These are phyloP conservation scores for barley (Hordeum vulgare) DNA, from an alignment of 176 grass and related monocot species.

Conservation along the genomic window DNA sequence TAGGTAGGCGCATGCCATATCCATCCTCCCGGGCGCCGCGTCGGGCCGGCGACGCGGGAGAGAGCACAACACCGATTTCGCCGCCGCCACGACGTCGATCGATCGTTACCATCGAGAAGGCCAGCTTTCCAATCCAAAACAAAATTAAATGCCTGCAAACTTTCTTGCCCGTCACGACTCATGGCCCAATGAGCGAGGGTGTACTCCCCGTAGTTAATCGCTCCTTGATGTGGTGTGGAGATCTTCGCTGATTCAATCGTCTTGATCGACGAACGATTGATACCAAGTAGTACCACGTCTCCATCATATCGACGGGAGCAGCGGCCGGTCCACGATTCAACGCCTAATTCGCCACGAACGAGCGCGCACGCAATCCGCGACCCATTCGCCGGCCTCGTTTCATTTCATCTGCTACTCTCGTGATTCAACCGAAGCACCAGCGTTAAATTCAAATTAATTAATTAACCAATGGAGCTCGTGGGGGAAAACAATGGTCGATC, in stretches of 20 bases:
- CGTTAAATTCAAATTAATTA: neutral
- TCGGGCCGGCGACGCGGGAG: neutral
- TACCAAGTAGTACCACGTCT: neutral
- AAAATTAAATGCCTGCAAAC: neutral
- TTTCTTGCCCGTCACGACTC: neutral
- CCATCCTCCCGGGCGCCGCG: neutral
- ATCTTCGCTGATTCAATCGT: neutral
- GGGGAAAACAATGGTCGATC: neutral
- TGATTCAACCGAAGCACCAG: neutral
- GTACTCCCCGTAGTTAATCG: neutral
- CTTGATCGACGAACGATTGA: too few relatives aligned
- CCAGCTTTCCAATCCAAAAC: too few relatives aligned
- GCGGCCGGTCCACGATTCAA: conserved; percentile 17
- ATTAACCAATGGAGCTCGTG: neutral
- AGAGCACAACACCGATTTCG: neutral
- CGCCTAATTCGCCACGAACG: neutral
- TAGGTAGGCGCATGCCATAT: neutral
- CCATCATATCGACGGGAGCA: neutral
- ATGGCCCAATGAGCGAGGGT: neutral
- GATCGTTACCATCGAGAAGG: neutral
- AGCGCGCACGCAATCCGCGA: neutral
- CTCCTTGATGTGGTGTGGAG: neutral
- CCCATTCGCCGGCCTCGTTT: neutral
- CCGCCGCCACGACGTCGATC: too few relatives aligned
- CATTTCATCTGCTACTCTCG: neutral